Conservation (phyloP, 139 green algal genomes). For the Chlorella sp. region DNA sequence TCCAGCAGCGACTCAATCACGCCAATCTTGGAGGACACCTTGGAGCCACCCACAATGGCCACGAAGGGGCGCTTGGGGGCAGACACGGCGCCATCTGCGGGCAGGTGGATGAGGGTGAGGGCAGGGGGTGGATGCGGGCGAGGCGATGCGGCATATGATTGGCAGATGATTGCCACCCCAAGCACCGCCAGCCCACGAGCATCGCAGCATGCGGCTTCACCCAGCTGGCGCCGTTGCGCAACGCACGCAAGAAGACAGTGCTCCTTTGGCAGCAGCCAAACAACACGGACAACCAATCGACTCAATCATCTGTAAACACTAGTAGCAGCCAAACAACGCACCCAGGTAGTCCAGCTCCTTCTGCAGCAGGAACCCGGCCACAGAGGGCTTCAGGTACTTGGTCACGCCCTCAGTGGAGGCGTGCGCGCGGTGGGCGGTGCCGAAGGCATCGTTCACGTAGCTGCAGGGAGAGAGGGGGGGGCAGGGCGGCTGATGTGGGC, state of each 20-base stretch:
- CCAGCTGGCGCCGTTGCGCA: too few relatives aligned
- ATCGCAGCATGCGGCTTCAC: background rate
- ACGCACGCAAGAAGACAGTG: too few relatives aligned
- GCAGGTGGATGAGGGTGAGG: background rate
- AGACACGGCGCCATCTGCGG: conserved; percentile 83
- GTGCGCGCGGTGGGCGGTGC: conserved; percentile 98
- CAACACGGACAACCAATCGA: too few relatives aligned
- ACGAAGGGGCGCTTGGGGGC: conserved; percentile 93
- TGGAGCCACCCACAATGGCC: conserved; percentile 98
- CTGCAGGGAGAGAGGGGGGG: conserved; percentile 20
- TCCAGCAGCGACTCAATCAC: conserved; percentile 97
- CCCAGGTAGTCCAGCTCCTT: conserved; percentile 97
- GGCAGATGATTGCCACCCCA: background rate
- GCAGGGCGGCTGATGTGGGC: too few relatives aligned
- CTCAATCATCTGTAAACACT: background rate
- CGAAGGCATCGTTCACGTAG: conserved; percentile 99
- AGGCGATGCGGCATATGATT: background rate
- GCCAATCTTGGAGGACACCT: conserved; percentile 99
- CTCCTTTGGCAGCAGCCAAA: too few relatives aligned
- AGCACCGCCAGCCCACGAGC: background rate
- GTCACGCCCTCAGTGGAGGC: conserved; percentile 98
- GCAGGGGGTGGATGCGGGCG: too few relatives aligned
- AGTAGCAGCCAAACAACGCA: background rate
- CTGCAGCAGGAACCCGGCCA: conserved; percentile 86
- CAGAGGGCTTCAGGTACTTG: conserved; percentile 78